Evolutionary conservation across 768 basidiomycete genomes (phyloP).

Genomic region (Dioszegia aurantiaca): DNA sequence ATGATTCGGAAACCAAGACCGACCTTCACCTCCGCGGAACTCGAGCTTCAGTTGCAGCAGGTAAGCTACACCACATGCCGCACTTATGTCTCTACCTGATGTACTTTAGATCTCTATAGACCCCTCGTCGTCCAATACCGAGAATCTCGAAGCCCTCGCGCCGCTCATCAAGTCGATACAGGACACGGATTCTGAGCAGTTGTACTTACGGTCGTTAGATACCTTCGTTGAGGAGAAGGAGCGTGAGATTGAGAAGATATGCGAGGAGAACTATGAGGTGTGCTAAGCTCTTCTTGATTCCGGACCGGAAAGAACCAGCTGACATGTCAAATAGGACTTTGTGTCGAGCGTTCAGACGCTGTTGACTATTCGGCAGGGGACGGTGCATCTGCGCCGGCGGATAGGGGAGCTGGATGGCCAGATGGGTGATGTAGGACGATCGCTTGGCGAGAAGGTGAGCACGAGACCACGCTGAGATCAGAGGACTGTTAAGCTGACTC

Average conservation of each 20-base stretch:
- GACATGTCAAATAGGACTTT: slow-evolving; percentile 64
- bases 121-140: slow-evolving; percentile 56
- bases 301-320: too few relatives aligned
- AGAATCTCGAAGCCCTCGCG: slow-evolving; percentile 92
- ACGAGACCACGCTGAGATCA: background rate
- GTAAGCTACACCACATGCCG: slow-evolving; percentile 18
- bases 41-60: slow-evolving; percentile 50
- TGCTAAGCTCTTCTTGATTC: background rate
- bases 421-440: slow-evolving; percentile 80
- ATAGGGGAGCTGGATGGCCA: slow-evolving; percentile 84
- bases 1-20: slow-evolving; percentile 42
- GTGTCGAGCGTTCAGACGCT: slow-evolving; percentile 95
- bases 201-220: slow-evolving; percentile 79
- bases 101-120: slow-evolving; percentile 39
- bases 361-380: slow-evolving; percentile 92
- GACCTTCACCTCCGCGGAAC: slow-evolving; percentile 46
- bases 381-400: slow-evolving; percentile 84
- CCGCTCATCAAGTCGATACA: slow-evolving; percentile 93
- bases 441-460: slow-evolving; percentile 74
- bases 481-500: background rate
- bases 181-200: slow-evolving; percentile 79
- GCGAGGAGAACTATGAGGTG: slow-evolving; percentile 82
- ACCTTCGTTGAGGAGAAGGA: slow-evolving; percentile 92
- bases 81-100: background rate
- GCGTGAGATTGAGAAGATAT: slow-evolving; percentile 91